Evolutionary conservation across 805 yeast species (phyloP).

Genomic region (Hyphopichia homilentoma): DNA sequence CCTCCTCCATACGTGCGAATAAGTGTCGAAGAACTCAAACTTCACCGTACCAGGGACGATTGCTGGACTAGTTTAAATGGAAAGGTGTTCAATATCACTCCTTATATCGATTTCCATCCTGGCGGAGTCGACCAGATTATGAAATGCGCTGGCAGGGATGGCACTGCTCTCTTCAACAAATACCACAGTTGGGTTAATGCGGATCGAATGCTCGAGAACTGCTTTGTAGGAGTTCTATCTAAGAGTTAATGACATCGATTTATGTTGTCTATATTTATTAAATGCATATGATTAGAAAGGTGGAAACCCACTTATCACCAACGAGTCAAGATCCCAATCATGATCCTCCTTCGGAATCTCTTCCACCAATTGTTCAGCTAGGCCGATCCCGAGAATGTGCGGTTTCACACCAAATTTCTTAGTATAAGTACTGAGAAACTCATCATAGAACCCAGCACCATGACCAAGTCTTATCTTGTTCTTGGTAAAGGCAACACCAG

Average conservation of each 20-base stretch:
- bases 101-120: constrained; percentile 83
- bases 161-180: constrained; percentile 69
- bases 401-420: constrained; percentile 29
- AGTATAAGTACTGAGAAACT: constrained; percentile 29
- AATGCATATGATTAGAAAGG: background rate
- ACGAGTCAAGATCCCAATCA: constrained; percentile 56
- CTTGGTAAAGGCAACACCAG: constrained; percentile 77
- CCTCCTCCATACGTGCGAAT: constrained; percentile 50
- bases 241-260: too few species aligned
- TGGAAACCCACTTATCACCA: constrained; percentile 40
- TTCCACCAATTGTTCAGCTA: constrained; percentile 57
- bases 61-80: constrained; percentile 84
- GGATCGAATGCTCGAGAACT: constrained; percentile 74
- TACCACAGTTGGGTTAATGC: constrained; percentile 75
- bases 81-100: constrained; percentile 82
- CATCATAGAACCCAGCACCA: constrained; percentile 93
- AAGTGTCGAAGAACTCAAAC: constrained; percentile 52
- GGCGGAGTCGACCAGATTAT: constrained; percentile 82
- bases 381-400: constrained; percentile 57
- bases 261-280: too few species aligned
- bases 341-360: constrained; percentile 57
- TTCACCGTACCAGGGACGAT: constrained; percentile 60
- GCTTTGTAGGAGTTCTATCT: constrained; percentile 60
- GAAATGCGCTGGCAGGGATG: constrained; percentile 81
- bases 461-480: constrained; percentile 68